Percentiles rank a stretch among this genome's conserved stretches.
These are phyloP conservation scores for Bathelium albidoporum DNA, from an alignment of 495 filamentous ascomycete species.

Conservation along the genomic window DNA sequence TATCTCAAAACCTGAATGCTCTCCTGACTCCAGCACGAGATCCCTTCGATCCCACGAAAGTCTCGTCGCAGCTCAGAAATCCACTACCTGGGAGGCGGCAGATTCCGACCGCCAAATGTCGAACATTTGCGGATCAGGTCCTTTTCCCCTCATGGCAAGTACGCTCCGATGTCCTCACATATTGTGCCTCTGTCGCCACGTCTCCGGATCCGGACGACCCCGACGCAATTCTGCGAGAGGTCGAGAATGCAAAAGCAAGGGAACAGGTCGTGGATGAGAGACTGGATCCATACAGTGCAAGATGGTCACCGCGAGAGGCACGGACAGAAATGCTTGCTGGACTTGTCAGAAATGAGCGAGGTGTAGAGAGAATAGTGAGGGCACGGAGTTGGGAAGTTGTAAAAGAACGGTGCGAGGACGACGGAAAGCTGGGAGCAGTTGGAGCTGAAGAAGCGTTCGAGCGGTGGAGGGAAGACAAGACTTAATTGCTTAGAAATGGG, in stretches of 20 bases:
- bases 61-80: constrained; percentile 40
- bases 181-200: constrained; percentile 82
- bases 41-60: constrained; percentile 75
- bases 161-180: constrained; percentile 75
- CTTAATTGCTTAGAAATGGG: background rate
- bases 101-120: constrained; percentile 55
- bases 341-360: constrained; percentile 71
- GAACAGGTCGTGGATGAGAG: constrained; percentile 79
- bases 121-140: constrained; percentile 63
- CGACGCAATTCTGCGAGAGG: constrained; percentile 56
- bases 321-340: constrained; percentile 72
- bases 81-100: constrained; percentile 29
- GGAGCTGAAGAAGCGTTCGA: constrained; percentile 56
- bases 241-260: constrained; percentile 57
- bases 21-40: constrained; percentile 61
- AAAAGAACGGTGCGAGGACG: constrained; percentile 62
- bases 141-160: constrained; percentile 84
- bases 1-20: constrained; percentile 87
- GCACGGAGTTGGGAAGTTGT: constrained; percentile 73
- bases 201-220: constrained; percentile 83
- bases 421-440: constrained; percentile 22
- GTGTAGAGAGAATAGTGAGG: constrained; percentile 80
- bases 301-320: constrained; percentile 75
- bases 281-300: constrained; percentile 80
- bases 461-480: constrained; percentile 40